A percentile compares a stretch with the other conserved stretches of the same genome.
phyloP scores from a whole-genome alignment of 345 rosid species.

The Melastoma malabathricum region DNA sequence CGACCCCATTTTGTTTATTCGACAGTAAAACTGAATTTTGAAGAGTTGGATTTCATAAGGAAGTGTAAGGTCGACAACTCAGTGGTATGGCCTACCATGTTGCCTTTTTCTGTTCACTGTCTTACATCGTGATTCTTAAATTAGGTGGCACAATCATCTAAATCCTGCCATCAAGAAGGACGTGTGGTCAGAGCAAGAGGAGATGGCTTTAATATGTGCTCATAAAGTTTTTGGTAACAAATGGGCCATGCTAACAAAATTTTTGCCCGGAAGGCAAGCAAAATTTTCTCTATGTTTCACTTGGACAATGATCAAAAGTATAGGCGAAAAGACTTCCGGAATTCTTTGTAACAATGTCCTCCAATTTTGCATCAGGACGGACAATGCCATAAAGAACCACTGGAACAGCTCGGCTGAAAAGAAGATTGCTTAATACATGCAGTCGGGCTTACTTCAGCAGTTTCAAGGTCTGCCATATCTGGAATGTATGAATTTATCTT shows the following conservation, averaged over 20 bases:
- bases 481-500: no score
- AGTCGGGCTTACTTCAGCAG: slow-evolving; percentile 14
- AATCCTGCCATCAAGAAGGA: slow-evolving; percentile 34
- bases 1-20: not conserved
- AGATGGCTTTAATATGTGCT: slow-evolving; percentile 16
- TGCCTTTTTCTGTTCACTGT: not conserved
- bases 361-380: slow-evolving; percentile 15
- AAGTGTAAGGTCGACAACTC: no score
- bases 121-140: not conserved
- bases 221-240: slow-evolving; percentile 34
- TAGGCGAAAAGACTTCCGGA: no score
- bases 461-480: no score
- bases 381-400: slow-evolving; percentile 33
- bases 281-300: no score
- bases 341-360: no score
- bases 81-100: no score
- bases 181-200: slow-evolving; percentile 38
- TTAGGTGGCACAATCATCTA: slow-evolving; percentile 47
- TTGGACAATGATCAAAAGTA: no score
- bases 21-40: not conserved
- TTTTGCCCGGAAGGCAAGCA: slow-evolving; percentile 42
- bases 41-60: no score
- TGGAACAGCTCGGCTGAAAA: slow-evolving; percentile 34
- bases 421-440: slow-evolving; percentile 25
- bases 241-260: slow-evolving; percentile 34